phyloP scores from a whole-genome alignment of 2,329 filamentous ascomycete species.

The Zalaria sp. region DNA sequence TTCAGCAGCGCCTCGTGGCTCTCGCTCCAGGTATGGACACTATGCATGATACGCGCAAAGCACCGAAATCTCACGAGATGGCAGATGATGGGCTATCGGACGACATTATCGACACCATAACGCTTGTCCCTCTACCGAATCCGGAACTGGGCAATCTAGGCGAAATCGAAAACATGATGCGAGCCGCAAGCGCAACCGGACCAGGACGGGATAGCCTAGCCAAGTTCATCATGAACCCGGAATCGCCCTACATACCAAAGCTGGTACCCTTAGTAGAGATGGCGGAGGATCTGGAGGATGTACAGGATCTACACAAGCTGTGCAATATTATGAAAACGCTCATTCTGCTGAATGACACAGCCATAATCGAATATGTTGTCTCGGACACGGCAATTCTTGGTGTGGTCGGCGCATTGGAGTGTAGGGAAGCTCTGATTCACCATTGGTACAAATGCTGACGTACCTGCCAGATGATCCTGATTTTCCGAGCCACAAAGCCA shows the following conservation, averaged over 20 bases:
- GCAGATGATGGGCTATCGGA: constrained; percentile 79
- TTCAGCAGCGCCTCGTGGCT: constrained; percentile 61
- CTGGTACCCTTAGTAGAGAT: constrained; percentile 73
- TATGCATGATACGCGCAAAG: neutral
- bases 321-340: constrained; percentile 98
- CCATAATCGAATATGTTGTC: constrained; percentile 81
- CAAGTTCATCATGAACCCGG: constrained; percentile 72
- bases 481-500: constrained; percentile 93
- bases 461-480: constrained; percentile 63
- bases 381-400: constrained; percentile 80
- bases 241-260: constrained; percentile 61
- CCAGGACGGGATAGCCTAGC: constrained; percentile 72
- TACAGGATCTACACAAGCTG: constrained; percentile 72
- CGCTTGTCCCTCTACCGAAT: constrained; percentile 58
- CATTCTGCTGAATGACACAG: constrained; percentile 85
- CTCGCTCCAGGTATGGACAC: constrained; percentile 45
- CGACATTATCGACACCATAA: constrained; percentile 62
- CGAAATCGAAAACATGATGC: constrained; percentile 76
- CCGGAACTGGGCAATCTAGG: constrained; percentile 70
- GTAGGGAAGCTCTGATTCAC: constrained; percentile 23
- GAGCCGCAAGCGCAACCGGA: constrained; percentile 59
- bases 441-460: constrained; percentile 17
- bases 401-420: constrained; percentile 90
- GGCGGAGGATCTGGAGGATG: constrained; percentile 82
- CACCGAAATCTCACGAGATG: neutral